Evolutionary conservation across 2,329 filamentous ascomycete genomes (phyloP), one percentile per base, ranked within the genome.

Genomic region (Penicillium palitans): DNA sequence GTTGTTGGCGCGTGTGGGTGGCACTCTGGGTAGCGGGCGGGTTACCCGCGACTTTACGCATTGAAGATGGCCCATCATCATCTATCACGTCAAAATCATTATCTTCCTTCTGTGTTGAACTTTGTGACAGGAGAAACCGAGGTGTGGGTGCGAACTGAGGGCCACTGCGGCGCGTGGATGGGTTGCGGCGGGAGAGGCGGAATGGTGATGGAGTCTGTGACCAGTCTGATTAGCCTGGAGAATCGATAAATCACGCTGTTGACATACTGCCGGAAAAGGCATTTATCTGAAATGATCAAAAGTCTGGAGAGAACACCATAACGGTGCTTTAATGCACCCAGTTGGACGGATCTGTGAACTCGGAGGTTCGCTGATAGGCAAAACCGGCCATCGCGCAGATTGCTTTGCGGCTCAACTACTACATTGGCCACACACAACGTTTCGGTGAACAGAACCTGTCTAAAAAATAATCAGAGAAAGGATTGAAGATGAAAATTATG

Each of bases 141-240:
- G 70, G 72, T 2, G 71, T 72, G 6, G 68, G 68, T 2, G 72
- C 71, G 57, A 74, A 74, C 17, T 73, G 71, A 15, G 71, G 62
- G 19, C 69, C 66, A 45, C 47, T 66, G 42, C 65, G 63, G 31
- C 68, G 71, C 45, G 69, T 59, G 33, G 68, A 62, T 33, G 64
- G 57, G 15, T 70, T 61, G 49, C 62, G 62, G 37, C 69, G 69
- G 55, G 69, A 59, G 8, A 63, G 57, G 44, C 69, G 70, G 54
- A 71, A 72, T 29, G 70, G 71, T 27, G 71, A 67, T n/a, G 66
- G 66, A n/a, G 66, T 67, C 67, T 69, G 48, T 13, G 17, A 12
- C 21, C 27, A 12, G 24, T 33, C 10, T 21, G 3, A 47, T 59
- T 17, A 58, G 50, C 46, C 12, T 24, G 15, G 19, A 12, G 13